A percentile compares a stretch with the other conserved stretches of the same genome.
Conservation (phyloP, 1,139 yeast genomes). For the Debaryomyces sp. region DNA sequence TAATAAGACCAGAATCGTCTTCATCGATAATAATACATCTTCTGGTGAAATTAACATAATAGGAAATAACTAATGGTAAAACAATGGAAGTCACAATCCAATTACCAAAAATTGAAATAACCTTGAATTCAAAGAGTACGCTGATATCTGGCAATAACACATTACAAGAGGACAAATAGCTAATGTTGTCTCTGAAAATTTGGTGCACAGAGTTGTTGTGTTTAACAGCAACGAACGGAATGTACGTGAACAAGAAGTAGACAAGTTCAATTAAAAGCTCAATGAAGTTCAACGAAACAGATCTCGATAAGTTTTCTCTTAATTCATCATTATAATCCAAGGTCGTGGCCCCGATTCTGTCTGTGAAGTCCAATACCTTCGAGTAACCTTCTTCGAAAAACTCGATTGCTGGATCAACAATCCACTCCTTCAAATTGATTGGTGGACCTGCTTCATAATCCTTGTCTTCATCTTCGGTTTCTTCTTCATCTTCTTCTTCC, state of each 20-base stretch:
- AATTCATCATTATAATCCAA: slow-evolving; percentile 46
- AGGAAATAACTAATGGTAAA: slow-evolving; percentile 50
- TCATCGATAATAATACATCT: slow-evolving; percentile 41
- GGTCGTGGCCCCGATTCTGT: slow-evolving; percentile 42
- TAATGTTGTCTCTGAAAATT: slow-evolving; percentile 36
- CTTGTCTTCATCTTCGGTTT: slow-evolving; percentile 29
- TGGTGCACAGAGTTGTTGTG: slow-evolving; percentile 43
- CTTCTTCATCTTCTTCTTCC: slow-evolving; percentile 25
- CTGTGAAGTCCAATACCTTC: slow-evolving; percentile 39
- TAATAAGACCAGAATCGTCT: slow-evolving; percentile 38
- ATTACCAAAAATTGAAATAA: slow-evolving; percentile 33
- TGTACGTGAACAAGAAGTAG: slow-evolving; percentile 37
- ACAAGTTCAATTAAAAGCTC: slow-evolving; percentile 42
- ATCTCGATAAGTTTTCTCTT: slow-evolving; percentile 52
- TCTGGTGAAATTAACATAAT: slow-evolving; percentile 57
- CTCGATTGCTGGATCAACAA: slow-evolving; percentile 42
- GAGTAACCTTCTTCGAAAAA: slow-evolving; percentile 30
- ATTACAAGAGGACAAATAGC: slow-evolving; percentile 26
- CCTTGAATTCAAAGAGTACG: slow-evolving; percentile 31
- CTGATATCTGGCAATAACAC: slow-evolving; percentile 40
- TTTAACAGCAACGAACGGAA: slow-evolving; percentile 42
- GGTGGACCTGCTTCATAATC: slow-evolving; percentile 46
- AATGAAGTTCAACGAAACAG: slow-evolving; percentile 48
- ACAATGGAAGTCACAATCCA: slow-evolving; percentile 47
- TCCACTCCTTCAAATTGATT: slow-evolving; percentile 39